Evolutionary conservation across 208 protist species (phyloP).

Genomic region (Crithidia fasciculata): DNA sequence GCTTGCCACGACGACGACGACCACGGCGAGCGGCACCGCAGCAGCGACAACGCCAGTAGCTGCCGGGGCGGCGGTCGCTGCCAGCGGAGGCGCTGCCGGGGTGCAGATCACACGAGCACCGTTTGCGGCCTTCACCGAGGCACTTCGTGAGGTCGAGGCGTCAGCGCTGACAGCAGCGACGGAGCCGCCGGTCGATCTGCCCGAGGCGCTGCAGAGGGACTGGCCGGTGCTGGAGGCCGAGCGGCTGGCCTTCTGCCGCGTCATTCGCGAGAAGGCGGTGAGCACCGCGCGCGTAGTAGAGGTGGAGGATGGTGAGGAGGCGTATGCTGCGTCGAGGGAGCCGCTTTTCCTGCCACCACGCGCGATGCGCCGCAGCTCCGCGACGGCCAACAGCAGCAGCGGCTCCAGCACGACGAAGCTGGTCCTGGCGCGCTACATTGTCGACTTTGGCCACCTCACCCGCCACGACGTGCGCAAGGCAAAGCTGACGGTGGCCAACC

Average conservation of each 20-base stretch:
- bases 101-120: conserved; percentile 18
- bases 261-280: conserved; percentile 15
- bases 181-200: conserved; percentile 16
- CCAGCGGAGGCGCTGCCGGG: background rate
- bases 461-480: conserved; percentile 79
- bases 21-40: background rate
- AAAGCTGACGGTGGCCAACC: conserved; percentile 88
- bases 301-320: background rate
- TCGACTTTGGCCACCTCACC: conserved; percentile 96
- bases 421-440: conserved; percentile 86
- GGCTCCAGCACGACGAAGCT: conserved; percentile 39
- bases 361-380: conserved; percentile 57
- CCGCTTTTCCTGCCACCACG: conserved; percentile 29
- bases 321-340: background rate
- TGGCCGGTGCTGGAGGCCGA: conserved; percentile 72
- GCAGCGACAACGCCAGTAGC: conserved; percentile 1
- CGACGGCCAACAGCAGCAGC: conserved; percentile 24
- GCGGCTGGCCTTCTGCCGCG: conserved; percentile 68
- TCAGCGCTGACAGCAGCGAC: background rate
- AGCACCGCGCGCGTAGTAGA: too few species aligned
- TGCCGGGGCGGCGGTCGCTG: background rate
- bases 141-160: conserved; percentile 23
- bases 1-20: conserved; percentile 28
- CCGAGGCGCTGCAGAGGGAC: conserved; percentile 22
- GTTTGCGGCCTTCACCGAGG: conserved; percentile 23